Evolutionary conservation across 768 basidiomycete genomes (phyloP).

Genomic region (Amanita molliuscula): DNA sequence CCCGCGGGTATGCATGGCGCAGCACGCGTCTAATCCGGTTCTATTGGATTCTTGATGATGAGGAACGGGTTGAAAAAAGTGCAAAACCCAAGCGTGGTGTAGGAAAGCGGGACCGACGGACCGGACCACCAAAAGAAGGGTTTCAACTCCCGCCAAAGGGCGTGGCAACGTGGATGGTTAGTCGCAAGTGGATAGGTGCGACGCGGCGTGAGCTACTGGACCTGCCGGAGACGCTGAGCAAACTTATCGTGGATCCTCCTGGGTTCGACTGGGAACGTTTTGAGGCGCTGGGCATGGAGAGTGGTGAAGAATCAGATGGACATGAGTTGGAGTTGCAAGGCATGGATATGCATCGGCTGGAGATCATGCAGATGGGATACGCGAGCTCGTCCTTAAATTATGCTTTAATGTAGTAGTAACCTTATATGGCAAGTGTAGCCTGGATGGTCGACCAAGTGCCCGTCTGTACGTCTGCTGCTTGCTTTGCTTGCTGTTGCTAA

Average conservation of each 20-base stretch:
- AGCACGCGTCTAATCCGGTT: slow-evolving; percentile 52
- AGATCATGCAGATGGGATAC: slow-evolving; percentile 13
- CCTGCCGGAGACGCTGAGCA: slow-evolving; percentile 29
- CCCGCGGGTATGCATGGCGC: slow-evolving; percentile 60
- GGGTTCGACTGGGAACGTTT: slow-evolving; percentile 43
- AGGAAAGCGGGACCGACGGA: slow-evolving; percentile 42
- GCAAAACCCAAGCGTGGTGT: slow-evolving; percentile 46
- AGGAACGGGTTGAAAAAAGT: slow-evolving; percentile 33
- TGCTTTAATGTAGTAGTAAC: slow-evolving; percentile 17
- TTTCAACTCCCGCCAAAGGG: slow-evolving; percentile 52
- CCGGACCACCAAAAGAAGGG: slow-evolving; percentile 47
- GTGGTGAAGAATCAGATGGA: slow-evolving; percentile 29
- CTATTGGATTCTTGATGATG: slow-evolving; percentile 51
- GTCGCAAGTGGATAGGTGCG: slow-evolving; percentile 46
- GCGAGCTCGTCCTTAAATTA: slow-evolving; percentile 24
- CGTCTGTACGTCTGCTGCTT: neutral
- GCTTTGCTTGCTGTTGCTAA: neutral
- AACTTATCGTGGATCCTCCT: slow-evolving; percentile 32
- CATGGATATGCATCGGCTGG: slow-evolving; percentile 7
- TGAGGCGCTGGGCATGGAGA: slow-evolving; percentile 45
- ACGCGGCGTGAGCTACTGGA: slow-evolving; percentile 36
- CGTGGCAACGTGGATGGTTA: slow-evolving; percentile 68
- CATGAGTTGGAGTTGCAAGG: slow-evolving; percentile 11
- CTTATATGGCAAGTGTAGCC: neutral
- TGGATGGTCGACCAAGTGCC: neutral